Percentiles rank a stretch among this genome's conserved stretches.
These are phyloP conservation scores for Penicillium fuscoglaucum DNA, from an alignment of 2,329 filamentous ascomycete genomes.

Conservation along the genomic window DNA sequence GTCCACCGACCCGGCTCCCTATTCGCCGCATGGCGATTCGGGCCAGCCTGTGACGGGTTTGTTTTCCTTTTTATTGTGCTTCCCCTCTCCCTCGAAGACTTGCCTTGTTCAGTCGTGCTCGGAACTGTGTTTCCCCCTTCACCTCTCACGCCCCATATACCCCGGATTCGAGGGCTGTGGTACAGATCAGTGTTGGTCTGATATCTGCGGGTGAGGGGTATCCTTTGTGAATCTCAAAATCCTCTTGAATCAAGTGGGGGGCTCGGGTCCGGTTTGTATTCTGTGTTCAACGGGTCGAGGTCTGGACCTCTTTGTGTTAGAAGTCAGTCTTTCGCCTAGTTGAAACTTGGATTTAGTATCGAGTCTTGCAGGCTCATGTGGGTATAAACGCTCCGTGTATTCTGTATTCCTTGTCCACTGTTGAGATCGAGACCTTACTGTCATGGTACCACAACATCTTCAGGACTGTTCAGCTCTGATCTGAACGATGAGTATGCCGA, in stretches of 20 bases:
- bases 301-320: slow-evolving; percentile 2
- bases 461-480: neutral
- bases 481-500: neutral
- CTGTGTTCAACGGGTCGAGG: slow-evolving; percentile 3
- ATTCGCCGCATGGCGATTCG: slow-evolving; percentile 25
- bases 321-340: neutral
- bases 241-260: neutral
- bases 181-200: slow-evolving; percentile 6
- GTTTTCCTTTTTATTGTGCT: slow-evolving; percentile 8
- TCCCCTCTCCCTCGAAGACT: slow-evolving; percentile 11
- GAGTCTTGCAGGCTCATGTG: slow-evolving; percentile 2
- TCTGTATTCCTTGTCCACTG: neutral
- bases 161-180: slow-evolving; percentile 12
- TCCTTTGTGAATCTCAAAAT: neutral
- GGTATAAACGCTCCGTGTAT: neutral
- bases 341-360: slow-evolving; percentile 1
- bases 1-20: slow-evolving; percentile 13
- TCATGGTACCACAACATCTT: neutral
- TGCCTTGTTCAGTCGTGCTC: slow-evolving; percentile 12
- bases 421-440: neutral
- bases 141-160: slow-evolving; percentile 4
- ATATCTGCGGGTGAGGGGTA: neutral
- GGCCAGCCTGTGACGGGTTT: slow-evolving; percentile 14
- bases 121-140: slow-evolving; percentile 1
- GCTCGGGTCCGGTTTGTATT: slow-evolving; percentile 1